Conservation (phyloP, 352 stramenopile genomes). For the Phytopythium kandeliae region DNA sequence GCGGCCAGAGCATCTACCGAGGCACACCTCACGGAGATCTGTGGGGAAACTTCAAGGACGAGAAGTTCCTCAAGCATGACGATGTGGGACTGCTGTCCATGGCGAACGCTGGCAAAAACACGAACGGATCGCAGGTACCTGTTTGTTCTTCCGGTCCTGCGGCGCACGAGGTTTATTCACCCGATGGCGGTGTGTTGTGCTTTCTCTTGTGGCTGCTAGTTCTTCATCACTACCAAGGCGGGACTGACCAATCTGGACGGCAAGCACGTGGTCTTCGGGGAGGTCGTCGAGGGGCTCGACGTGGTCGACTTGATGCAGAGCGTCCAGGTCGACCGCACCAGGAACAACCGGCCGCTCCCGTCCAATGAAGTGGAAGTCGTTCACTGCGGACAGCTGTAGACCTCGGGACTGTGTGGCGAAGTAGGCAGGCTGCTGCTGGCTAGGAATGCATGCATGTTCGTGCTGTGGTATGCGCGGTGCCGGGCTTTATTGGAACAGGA, state of each 20-base stretch:
- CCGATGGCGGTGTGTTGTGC: neutral
- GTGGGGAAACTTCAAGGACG: conserved; percentile 84
- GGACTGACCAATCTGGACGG: conserved; percentile 78
- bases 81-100: conserved; percentile 79
- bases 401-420: neutral
- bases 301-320: conserved; percentile 66
- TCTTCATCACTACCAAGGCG: conserved; percentile 76
- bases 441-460: conserved; percentile 1
- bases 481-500: conserved; percentile 38
- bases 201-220: conserved; percentile 19
- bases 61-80: conserved; percentile 66
- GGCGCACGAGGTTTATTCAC: conserved; percentile 1
- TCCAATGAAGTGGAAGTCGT: conserved; percentile 58
- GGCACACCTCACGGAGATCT: conserved; percentile 52
- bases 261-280: conserved; percentile 97
- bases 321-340: conserved; percentile 42
- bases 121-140: conserved; percentile 67
- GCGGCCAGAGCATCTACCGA: conserved; percentile 76
- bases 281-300: conserved; percentile 82
- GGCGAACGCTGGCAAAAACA: conserved; percentile 73
- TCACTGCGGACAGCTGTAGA: conserved; percentile 55
- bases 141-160: too few relatives aligned
- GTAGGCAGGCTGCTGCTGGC: neutral
- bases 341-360: conserved; percentile 39
- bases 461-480: conserved; percentile 1